Evolutionary conservation across 1,284 basidiomycete species (phyloP), one percentile per base, ranked within the genome.

Genomic region (Leccinum ponderosum): DNA sequence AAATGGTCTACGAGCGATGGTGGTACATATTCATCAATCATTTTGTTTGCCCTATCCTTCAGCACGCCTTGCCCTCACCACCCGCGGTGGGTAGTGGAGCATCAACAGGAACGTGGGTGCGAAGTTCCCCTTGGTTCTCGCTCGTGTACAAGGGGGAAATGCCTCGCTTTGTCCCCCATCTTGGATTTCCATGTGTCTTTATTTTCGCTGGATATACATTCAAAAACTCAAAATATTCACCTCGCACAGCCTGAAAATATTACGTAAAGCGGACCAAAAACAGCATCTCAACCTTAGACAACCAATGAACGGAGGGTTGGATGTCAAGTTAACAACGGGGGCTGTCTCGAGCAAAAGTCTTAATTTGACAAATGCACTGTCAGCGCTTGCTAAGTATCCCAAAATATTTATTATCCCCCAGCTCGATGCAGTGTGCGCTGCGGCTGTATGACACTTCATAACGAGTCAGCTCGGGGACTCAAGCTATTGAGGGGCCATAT

Each of bases 41-140:
- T 48, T 58, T 35, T 53, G 14, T 62, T 47, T 50, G 35, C 51
- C 53, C 44, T 44, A 47, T 56, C n/a, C 59, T 54, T 15, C 12
- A 44, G 56, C 56, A 69, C 60, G 62, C 67, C 64, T 67, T 56
- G 22, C 67, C 62, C 65, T 60, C 68, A 50, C 66, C 52, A 17
- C 56, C 55, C 51, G 50, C 12, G 42, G 52, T 31, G 53, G 33
- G 54, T 51, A 44, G 68, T 73, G 65, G 65, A 65, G 68, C 61
- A 65, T 57, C 70, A 63, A 9, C 27, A 25, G 64, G 61, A 71
- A 70, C 69, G 64, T 74, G 69, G 54, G 71, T 72, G 62, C 60
- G 68, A 70, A 69, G 64, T 61, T 62, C 60, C n/a, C 55, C 62
- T 55, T 64, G 50, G 54, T 66, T 62, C 56, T 63, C 56, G 57